Conservation (phyloP, 306 rosid species). For the Alnus glutinosa region DNA sequence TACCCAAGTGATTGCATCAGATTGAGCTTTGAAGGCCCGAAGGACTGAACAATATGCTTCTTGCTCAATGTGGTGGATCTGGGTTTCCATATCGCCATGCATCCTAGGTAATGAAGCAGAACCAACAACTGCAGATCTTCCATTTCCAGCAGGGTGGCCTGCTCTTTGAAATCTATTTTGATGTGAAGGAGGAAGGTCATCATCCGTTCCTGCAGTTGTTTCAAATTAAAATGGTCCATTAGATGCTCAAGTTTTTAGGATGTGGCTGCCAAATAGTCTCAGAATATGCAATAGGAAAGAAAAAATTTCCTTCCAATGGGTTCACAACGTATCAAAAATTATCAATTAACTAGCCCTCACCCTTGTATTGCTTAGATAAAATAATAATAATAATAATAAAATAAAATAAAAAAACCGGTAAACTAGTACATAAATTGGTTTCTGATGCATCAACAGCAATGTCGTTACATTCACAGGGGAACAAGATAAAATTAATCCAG, state of each 20-base stretch:
- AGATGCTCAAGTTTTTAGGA: neutral
- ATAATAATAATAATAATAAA: no score
- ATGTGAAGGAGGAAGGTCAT: slow-evolving; percentile 61
- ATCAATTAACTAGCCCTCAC: neutral
- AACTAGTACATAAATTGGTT: neutral
- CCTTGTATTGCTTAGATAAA: neutral
- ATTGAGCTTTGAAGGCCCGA: slow-evolving; percentile 96
- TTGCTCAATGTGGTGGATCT: slow-evolving; percentile 91
- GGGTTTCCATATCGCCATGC: slow-evolving; percentile 74
- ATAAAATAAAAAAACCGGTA: neutral
- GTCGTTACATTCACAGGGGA: slow-evolving; percentile 4
- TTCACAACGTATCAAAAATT: neutral
- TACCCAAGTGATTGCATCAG: slow-evolving; percentile 97
- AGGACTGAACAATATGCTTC: slow-evolving; percentile 95
- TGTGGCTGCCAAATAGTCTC: neutral
- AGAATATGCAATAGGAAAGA: neutral
- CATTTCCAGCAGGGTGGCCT: slow-evolving; percentile 40
- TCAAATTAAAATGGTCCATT: slow-evolving; percentile 11
- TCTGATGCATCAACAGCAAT: neutral
- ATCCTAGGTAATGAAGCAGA: slow-evolving; percentile 49
- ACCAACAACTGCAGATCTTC: slow-evolving; percentile 52
- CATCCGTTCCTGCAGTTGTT: slow-evolving; percentile 55
- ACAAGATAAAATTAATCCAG: neutral
- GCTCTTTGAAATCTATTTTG: slow-evolving; percentile 60
- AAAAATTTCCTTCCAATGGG: neutral